Conservation (phyloP, 345 rosid species). For the Syzygium grande region DNA sequence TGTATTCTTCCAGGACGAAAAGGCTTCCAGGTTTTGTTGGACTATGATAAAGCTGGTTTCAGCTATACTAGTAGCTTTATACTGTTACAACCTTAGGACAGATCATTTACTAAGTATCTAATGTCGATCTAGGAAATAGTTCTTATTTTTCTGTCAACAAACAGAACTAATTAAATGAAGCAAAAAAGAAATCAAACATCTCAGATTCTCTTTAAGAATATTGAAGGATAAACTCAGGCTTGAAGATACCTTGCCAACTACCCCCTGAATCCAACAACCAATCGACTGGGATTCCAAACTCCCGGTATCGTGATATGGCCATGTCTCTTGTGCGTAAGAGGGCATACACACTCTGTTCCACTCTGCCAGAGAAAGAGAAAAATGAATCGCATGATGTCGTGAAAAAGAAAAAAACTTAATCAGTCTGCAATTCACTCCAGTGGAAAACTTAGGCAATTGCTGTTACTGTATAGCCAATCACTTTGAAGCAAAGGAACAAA, state of each 20-base stretch:
- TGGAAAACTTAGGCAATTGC: neutral
- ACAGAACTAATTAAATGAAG: neutral
- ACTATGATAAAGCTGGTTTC: neutral
- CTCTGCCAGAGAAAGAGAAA: slow-evolving; percentile 29
- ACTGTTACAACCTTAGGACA: neutral
- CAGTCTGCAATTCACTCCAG: neutral
- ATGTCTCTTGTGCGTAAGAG: slow-evolving; percentile 92
- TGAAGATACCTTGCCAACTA: slow-evolving; percentile 82
- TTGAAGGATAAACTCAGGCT: neutral
- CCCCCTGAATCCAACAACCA: slow-evolving; percentile 82
- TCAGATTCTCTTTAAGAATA: neutral
- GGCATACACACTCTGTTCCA: slow-evolving; percentile 88
- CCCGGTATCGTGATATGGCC: slow-evolving; percentile 81
- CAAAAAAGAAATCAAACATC: neutral
- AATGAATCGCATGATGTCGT: neutral
- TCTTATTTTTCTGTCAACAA: neutral
- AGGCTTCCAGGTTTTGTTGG: neutral
- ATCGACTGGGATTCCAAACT: slow-evolving; percentile 79
- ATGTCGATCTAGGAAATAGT: neutral
- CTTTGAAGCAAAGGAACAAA: neutral
- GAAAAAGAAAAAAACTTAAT: neutral
- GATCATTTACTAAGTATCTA: neutral
- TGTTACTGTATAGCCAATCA: neutral
- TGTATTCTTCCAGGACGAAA: neutral
- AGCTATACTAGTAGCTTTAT: neutral